phyloP scores from a whole-genome alignment of 345 rosid genomes.

The Psidium guajava region DNA sequence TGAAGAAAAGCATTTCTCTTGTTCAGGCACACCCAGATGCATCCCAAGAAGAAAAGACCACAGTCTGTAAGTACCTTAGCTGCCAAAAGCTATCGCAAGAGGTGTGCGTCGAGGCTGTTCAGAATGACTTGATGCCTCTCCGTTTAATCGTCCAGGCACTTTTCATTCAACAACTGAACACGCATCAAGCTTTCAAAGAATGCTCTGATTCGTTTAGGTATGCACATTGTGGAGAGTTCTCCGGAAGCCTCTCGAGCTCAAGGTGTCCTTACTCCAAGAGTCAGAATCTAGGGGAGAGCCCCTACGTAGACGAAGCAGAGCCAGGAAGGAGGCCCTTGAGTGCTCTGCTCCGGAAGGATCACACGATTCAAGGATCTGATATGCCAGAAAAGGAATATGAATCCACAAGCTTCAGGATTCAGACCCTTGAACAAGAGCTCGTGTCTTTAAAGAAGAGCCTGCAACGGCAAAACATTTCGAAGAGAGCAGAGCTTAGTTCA shows the following conservation, averaged over 20 bases:
- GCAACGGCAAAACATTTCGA: constrained; percentile 22
- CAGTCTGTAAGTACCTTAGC: constrained; percentile 56
- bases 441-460: constrained; percentile 40
- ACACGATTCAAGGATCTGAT: constrained; percentile 17
- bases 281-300: constrained; percentile 35
- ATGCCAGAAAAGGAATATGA: constrained; percentile 31
- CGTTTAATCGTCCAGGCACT: constrained; percentile 71
- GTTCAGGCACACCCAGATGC: constrained; percentile 38
- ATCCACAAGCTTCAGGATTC: constrained; percentile 72
- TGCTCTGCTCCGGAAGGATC: constrained; percentile 28
- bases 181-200: constrained; percentile 68
- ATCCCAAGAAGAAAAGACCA: constrained; percentile 53
- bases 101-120: constrained; percentile 61
- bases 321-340: constrained; percentile 25
- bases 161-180: constrained; percentile 60
- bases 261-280: constrained; percentile 44
- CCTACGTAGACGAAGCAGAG: constrained; percentile 34
- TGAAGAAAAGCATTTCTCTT: background rate
- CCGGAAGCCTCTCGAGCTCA: constrained; percentile 46
- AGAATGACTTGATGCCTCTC: constrained; percentile 77
- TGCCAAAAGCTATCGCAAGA: constrained; percentile 70
- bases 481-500: constrained; percentile 18
- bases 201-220: constrained; percentile 53
- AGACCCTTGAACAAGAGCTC: constrained; percentile 59
- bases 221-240: constrained; percentile 32